Evolutionary conservation across 2,329 filamentous ascomycete genomes (phyloP).

Genomic region (Neonectria sp.): DNA sequence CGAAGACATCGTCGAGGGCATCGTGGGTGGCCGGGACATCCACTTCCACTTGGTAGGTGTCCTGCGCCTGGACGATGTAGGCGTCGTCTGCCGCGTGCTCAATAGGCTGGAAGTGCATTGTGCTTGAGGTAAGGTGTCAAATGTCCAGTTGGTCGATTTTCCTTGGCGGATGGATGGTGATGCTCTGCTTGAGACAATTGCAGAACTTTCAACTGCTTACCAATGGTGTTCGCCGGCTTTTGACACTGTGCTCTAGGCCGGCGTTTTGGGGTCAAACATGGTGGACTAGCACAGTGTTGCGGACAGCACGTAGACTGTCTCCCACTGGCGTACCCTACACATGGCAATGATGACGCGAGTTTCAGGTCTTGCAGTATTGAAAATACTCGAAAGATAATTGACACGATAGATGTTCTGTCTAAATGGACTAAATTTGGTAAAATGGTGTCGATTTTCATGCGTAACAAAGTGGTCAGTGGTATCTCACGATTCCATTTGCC

Average conservation of each 20-base stretch:
- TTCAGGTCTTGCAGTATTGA: background rate
- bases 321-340: background rate
- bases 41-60: slow-evolving; percentile 27
- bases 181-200: slow-evolving; percentile 18
- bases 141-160: slow-evolving; percentile 4
- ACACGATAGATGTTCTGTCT: background rate
- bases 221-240: slow-evolving; percentile 1
- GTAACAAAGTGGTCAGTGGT: background rate
- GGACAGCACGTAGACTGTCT: background rate
- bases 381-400: background rate
- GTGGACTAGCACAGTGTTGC: background rate
- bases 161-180: background rate
- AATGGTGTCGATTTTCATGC: background rate
- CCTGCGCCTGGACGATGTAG: slow-evolving; percentile 42
- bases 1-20: slow-evolving; percentile 57
- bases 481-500: too few species aligned
- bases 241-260: background rate
- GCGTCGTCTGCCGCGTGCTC: slow-evolving; percentile 49
- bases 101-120: slow-evolving; percentile 55
- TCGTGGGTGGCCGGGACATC: slow-evolving; percentile 39
- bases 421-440: background rate
- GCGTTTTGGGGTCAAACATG: background rate
- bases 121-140: slow-evolving; percentile 16
- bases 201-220: slow-evolving; percentile 18
- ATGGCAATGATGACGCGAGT: background rate